These are phyloP conservation scores for Penicillium verrucosum DNA, from an alignment of 2,329 filamentous ascomycete species.

Conservation along the genomic window DNA sequence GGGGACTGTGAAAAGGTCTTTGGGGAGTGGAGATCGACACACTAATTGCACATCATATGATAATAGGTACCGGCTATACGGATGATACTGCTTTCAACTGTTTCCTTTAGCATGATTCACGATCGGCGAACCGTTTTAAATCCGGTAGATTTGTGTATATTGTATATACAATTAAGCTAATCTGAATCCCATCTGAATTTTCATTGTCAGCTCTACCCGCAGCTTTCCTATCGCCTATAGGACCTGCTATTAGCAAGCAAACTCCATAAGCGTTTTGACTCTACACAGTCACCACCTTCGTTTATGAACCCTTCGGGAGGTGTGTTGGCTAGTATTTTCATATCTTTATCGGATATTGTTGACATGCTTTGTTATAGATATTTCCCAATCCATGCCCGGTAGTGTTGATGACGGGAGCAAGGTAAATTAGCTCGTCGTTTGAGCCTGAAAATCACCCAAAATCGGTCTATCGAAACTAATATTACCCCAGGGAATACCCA, in stretches of 20 bases:
- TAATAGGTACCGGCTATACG: not conserved
- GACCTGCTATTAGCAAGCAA: no score
- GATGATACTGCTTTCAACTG: not conserved
- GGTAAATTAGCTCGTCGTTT: slow-evolving; percentile 3
- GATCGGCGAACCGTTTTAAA: not conserved
- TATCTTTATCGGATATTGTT: no score
- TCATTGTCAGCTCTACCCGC: no score
- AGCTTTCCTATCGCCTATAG: no score
- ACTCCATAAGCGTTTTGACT: no score
- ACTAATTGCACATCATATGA: not conserved
- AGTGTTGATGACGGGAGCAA: not conserved
- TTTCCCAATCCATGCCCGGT: no score
- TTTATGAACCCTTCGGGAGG: no score
- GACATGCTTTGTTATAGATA: no score
- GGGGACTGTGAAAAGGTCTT: slow-evolving; percentile 9
- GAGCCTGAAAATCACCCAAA: slow-evolving; percentile 14
- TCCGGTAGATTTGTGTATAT: not conserved
- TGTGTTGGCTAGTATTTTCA: no score
- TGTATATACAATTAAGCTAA: not conserved
- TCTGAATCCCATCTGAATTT: not conserved
- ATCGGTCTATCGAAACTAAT: not conserved
- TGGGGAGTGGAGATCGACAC: not conserved
- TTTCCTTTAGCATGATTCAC: not conserved
- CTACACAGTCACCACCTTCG: no score
- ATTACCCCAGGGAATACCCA: not conserved